Base-by-base conservation (phyloP, 371 early-diverging fungal species). In the Mortierella sp. region DNA sequence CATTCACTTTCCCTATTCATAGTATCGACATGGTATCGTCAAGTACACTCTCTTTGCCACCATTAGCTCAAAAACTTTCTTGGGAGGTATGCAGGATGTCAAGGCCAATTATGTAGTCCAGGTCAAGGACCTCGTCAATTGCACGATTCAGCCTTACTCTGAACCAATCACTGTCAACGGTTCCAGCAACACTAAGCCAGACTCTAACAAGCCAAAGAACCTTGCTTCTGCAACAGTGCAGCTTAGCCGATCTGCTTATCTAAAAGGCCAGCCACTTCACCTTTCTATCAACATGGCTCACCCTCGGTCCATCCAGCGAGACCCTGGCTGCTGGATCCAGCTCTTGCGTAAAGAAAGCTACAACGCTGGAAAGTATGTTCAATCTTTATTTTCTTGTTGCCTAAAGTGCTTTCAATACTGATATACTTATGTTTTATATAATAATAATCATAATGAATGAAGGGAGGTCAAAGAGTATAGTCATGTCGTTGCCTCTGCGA, bases 321-420 rank as follows among this genome's bases (percentile, higher is more conserved):
- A 74, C 36, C 74, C 79, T 0, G 79, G 70, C 2, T 79, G 79
- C 43, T 79, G 79, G 79, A 55, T 79, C n/a, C 74, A 79, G 45
- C 66, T 79, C 45, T 22, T 79, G 32, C 74, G 79, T n/a, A 73
- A 74, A 33, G 79, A 79, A 32, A 41, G 28, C 13, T 79, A 67
- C 33, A 33, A 38, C 1, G 79, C 74, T 15, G 74, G 74, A 58
- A 69, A 70, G 79, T 79, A 79, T 6, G 79, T 73, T 32, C 15
- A 24, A 32, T 7, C 11, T 21, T 6, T 38, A 38, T 59, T 59
- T 9, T 19, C 40, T 59, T 16, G 0, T 21, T 21, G 6, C 19
- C 21, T 59, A 10, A 4, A 3, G 22, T 8, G 11, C 32, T 55
- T 55, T 55, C 11, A 24, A 13, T 32, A 15, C 55, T 55, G 8